A percentile compares a stretch with the other conserved stretches of the same genome.
Evolutionary conservation across 768 basidiomycete species (phyloP).

Genomic region (Rhizopogon vulgaris): DNA sequence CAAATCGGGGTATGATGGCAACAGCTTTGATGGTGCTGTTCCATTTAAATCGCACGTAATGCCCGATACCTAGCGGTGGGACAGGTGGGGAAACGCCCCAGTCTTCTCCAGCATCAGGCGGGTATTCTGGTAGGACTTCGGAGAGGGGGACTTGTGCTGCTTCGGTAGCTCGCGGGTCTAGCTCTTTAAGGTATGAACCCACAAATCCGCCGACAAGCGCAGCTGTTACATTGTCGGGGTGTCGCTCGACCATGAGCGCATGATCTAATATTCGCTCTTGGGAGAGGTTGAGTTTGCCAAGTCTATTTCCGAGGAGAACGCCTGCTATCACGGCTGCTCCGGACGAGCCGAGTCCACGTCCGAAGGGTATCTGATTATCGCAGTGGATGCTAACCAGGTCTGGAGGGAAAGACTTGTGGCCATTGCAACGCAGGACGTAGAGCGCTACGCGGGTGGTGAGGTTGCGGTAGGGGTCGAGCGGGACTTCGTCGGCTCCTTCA

Average conservation of each 20-base stretch:
- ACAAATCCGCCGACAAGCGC: conserved; percentile 96
- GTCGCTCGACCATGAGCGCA: conserved; percentile 97
- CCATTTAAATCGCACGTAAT: conserved; percentile 90
- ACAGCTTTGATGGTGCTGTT: conserved; percentile 80
- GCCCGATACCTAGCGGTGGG: conserved; percentile 88
- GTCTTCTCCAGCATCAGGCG: conserved; percentile 81
- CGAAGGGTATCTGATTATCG: conserved; percentile 94
- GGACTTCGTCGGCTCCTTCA: conserved; percentile 86
- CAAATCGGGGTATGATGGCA: conserved; percentile 92
- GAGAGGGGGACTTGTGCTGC: conserved; percentile 90
- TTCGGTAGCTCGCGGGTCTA: conserved; percentile 72
- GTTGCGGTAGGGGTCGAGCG: conserved; percentile 94
- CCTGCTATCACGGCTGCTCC: conserved; percentile 99
- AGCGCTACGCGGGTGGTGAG: conserved; percentile 95
- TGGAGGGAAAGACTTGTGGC: conserved; percentile 67
- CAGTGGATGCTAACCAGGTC: conserved; percentile 63
- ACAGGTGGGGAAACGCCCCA: conserved; percentile 89
- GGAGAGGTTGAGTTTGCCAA: conserved; percentile 69
- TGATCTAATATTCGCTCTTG: conserved; percentile 81
- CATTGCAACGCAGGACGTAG: conserved; percentile 92
- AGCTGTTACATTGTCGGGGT: conserved; percentile 98
- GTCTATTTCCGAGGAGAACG: conserved; percentile 80
- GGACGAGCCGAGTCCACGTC: conserved; percentile 94
- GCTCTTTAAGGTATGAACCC: conserved; percentile 89
- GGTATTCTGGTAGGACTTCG: conserved; percentile 95